Evolutionary conservation across 2,329 filamentous ascomycete genomes (phyloP).

Genomic region (Gliomastix tumulicola): DNA sequence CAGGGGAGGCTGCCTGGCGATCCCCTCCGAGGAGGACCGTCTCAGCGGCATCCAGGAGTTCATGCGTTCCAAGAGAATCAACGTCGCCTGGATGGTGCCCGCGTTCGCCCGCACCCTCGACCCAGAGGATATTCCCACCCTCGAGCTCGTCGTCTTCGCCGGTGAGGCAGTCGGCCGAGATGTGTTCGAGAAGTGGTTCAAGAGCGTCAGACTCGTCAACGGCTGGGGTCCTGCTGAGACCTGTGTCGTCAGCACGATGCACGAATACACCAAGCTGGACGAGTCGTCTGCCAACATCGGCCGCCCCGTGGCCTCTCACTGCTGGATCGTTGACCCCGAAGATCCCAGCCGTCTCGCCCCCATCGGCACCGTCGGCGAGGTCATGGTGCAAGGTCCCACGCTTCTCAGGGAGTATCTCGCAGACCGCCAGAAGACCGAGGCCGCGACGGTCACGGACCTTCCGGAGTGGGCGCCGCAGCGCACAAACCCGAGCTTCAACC

Average conservation of each 20-base stretch:
- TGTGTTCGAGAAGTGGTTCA: constrained; percentile 5
- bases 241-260: constrained; percentile 3
- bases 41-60: constrained; percentile 5
- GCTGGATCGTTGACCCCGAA: constrained; percentile 6
- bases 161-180: constrained; percentile 5
- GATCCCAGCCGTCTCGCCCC: constrained; percentile 4
- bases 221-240: constrained; percentile 7
- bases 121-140: neutral
- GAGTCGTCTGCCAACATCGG: constrained; percentile 4
- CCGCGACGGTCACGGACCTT: neutral
- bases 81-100: neutral
- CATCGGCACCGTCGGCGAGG: constrained; percentile 7
- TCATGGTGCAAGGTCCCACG: constrained; percentile 17
- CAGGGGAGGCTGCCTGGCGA: constrained; percentile 6
- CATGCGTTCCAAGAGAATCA: constrained; percentile 3
- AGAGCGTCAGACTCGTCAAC: constrained; percentile 2
- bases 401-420: constrained; percentile 42
- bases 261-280: neutral
- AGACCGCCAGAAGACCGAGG: constrained; percentile 15
- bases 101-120: constrained; percentile 1
- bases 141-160: constrained; percentile 4
- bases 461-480: neutral
- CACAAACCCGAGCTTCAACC: neutral
- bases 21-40: constrained; percentile 8
- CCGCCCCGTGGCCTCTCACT: constrained; percentile 3